A percentile compares a stretch with the other conserved stretches of the same genome.
These are phyloP conservation scores for Auriscalpium vulgare DNA, from an alignment of 768 basidiomycete species.

Conservation along the genomic window DNA sequence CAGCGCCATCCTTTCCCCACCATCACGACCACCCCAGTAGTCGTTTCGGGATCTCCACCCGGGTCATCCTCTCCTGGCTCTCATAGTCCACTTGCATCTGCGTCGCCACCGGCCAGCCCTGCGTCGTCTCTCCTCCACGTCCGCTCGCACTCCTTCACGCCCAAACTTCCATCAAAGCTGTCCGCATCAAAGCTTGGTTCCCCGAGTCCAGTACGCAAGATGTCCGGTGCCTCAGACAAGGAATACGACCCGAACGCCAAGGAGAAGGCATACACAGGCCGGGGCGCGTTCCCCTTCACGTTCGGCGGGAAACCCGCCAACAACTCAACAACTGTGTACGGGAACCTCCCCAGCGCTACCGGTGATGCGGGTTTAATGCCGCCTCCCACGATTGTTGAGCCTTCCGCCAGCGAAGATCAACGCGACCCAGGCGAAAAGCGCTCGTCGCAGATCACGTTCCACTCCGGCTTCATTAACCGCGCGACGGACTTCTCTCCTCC, in stretches of 20 bases:
- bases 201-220: constrained; percentile 43
- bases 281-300: constrained; percentile 25
- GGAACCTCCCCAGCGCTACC: constrained; percentile 7
- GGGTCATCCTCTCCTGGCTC: constrained; percentile 20
- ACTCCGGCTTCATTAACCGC: constrained; percentile 71
- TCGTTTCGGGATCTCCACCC: constrained; percentile 5
- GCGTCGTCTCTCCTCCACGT: constrained; percentile 33
- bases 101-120: constrained; percentile 16
- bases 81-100: constrained; percentile 25
- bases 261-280: neutral
- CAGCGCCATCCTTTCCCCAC: constrained; percentile 26
- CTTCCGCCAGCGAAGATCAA: constrained; percentile 2
- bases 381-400: constrained; percentile 25
- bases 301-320: constrained; percentile 17
- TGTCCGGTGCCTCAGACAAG: constrained; percentile 19
- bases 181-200: constrained; percentile 42
- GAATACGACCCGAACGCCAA: neutral
- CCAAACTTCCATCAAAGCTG: constrained; percentile 62
- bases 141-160: constrained; percentile 64
- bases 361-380: constrained; percentile 37
- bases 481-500: constrained; percentile 42
- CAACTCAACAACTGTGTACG: constrained; percentile 11
- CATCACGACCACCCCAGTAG: constrained; percentile 14
- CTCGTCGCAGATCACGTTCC: constrained; percentile 72
- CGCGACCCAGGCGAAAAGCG: constrained; percentile 34